These are phyloP conservation scores for Collybia sp. DNA, from an alignment of 768 basidiomycete genomes.

Conservation along the genomic window DNA sequence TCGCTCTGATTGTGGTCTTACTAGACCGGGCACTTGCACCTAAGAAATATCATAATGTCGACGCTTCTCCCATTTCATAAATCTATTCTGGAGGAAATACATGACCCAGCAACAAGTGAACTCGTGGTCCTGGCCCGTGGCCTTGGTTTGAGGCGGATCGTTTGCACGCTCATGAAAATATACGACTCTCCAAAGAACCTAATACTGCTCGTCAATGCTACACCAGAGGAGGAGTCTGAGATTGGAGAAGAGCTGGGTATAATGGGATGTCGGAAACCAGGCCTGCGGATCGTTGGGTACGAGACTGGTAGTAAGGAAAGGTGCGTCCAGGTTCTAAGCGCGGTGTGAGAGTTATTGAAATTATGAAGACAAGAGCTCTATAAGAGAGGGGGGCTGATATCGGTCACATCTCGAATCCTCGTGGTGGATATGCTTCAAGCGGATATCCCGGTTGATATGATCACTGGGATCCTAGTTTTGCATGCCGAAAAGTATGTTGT, in stretches of 20 bases:
- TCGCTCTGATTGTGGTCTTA: no score
- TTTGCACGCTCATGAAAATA: conserved; percentile 88
- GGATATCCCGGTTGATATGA: conserved; percentile 78
- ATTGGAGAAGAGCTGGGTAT: conserved; percentile 91
- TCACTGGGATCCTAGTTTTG: conserved; percentile 86
- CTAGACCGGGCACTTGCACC: no score
- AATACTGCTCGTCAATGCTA: conserved; percentile 80
- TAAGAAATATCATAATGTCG: conserved; percentile 28
- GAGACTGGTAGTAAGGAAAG: conserved; percentile 78
- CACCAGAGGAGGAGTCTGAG: conserved; percentile 82
- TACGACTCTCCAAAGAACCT: conserved; percentile 85
- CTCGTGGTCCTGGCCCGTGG: conserved; percentile 84
- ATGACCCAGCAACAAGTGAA: conserved; percentile 72
- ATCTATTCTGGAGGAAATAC: conserved; percentile 59
- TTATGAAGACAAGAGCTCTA: conserved; percentile 75
- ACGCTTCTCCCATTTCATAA: conserved; percentile 63
- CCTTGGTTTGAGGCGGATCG: conserved; percentile 76
- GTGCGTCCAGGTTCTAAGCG: conserved; percentile 33
- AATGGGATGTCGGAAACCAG: conserved; percentile 87
- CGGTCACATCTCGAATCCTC: conserved; percentile 90
- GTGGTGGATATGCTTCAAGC: conserved; percentile 91
- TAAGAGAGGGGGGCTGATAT: conserved; percentile 82
- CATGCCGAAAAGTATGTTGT: conserved; percentile 80
- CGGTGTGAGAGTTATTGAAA: conserved; percentile 1
- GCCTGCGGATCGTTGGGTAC: conserved; percentile 76